These are phyloP conservation scores for Fusarium paranaense DNA, from an alignment of 2,329 filamentous ascomycete genomes.

Conservation along the genomic window DNA sequence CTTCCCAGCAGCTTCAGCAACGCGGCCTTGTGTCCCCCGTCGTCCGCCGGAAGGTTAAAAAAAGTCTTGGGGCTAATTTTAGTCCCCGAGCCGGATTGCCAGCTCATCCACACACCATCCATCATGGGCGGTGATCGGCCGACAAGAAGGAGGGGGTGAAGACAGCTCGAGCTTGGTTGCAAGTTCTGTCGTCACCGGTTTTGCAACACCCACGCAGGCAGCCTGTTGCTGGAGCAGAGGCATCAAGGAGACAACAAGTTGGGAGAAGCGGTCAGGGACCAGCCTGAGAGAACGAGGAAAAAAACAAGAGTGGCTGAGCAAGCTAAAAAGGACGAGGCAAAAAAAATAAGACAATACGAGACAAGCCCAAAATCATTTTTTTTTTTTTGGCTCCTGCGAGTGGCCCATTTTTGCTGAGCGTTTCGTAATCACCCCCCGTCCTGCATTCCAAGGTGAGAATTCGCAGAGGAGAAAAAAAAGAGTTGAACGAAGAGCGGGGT, in stretches of 20 bases:
- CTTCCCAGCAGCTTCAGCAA: conserved; percentile 10
- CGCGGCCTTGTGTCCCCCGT: conserved; percentile 26
- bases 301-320: conserved; percentile 6
- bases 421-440: conserved; percentile 22
- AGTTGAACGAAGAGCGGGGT: conserved; percentile 15
- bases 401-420: background rate
- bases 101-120: conserved; percentile 45
- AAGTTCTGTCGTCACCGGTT: conserved; percentile 33
- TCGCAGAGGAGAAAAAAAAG: background rate
- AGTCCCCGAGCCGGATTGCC: conserved; percentile 40
- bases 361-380: conserved; percentile 7
- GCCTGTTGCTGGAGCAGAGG: conserved; percentile 5
- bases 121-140: conserved; percentile 39
- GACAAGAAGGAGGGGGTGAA: conserved; percentile 37
- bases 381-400: background rate
- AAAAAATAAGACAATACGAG: conserved; percentile 16
- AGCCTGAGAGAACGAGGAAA: background rate
- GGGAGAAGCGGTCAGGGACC: conserved; percentile 18
- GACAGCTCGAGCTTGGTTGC: conserved; percentile 21
- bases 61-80: conserved; percentile 41
- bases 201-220: conserved; percentile 5
- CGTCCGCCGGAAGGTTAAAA: conserved; percentile 26
- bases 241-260: background rate
- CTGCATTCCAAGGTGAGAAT: conserved; percentile 4
- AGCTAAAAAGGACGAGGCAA: background rate